Conservation (phyloP, 345 rosid species). For the Boechera retrofracta region DNA sequence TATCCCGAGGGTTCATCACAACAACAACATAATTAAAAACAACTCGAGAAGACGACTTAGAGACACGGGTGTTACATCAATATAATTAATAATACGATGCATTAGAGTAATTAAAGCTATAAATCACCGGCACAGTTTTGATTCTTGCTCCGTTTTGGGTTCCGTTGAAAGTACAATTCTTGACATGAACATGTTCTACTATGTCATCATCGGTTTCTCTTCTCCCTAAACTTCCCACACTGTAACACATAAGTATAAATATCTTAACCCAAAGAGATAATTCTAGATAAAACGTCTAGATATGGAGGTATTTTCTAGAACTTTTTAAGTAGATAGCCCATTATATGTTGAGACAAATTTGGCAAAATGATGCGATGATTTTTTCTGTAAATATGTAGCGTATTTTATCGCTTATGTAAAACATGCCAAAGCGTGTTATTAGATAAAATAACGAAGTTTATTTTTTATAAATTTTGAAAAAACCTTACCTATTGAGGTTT, state of each 20-base stretch:
- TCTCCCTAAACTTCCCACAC: constrained; percentile 30
- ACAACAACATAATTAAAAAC: no score
- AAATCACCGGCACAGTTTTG: constrained; percentile 50
- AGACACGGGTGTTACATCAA: no score
- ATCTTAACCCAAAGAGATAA: background rate
- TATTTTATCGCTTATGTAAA: no score
- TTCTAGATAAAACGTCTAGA: background rate
- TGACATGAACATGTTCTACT: constrained; percentile 24
- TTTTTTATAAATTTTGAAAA: no score
- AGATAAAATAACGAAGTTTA: no score
- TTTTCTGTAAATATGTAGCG: no score
- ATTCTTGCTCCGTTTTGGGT: constrained; percentile 44
- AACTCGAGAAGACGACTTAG: no score
- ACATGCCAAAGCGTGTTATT: no score
- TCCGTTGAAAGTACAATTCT: constrained; percentile 6
- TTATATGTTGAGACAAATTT: no score
- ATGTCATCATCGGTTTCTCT: background rate
- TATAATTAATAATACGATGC: background rate
- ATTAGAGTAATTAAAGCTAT: background rate
- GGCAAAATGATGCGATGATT: no score
- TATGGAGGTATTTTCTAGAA: background rate
- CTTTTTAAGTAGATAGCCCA: no score
- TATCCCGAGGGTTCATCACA: no score
- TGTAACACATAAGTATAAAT: background rate
- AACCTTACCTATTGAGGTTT: background rate